Conservation (phyloP, 1,139 yeast genomes). For the Scheffersomyces insectosa region DNA sequence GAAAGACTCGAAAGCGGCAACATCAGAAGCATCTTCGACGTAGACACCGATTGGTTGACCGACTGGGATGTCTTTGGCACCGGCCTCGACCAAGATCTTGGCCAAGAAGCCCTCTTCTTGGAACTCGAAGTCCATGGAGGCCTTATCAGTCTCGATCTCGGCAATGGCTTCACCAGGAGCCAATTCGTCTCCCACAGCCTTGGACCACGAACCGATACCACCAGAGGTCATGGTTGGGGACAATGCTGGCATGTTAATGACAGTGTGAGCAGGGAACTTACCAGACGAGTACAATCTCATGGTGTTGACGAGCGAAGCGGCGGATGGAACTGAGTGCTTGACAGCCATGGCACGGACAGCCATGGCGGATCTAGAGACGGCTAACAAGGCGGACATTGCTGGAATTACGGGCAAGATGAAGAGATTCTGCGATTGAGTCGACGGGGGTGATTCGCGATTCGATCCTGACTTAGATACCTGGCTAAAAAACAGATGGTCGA, state of each 20-base stretch:
- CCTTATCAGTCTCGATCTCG: slow-evolving; percentile 98
- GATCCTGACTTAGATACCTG: too few relatives aligned
- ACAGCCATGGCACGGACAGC: slow-evolving; percentile 22
- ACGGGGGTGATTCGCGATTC: too few relatives aligned
- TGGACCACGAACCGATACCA: slow-evolving; percentile 84
- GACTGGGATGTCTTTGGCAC: slow-evolving; percentile 87
- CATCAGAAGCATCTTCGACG: slow-evolving; percentile 85
- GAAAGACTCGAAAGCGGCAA: slow-evolving; percentile 83
- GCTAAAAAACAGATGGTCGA: too few relatives aligned
- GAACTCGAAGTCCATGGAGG: slow-evolving; percentile 98
- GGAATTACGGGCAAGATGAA: too few relatives aligned
- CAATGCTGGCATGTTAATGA: slow-evolving; percentile 86
- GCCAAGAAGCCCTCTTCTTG: slow-evolving; percentile 98
- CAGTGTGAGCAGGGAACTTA: slow-evolving; percentile 65
- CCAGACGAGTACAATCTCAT: slow-evolving; percentile 44
- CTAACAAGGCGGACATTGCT: slow-evolving; percentile 35
- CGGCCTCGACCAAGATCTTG: slow-evolving; percentile 81
- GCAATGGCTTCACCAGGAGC: slow-evolving; percentile 92
- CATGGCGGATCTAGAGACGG: slow-evolving; percentile 27
- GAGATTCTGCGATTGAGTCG: too few relatives aligned
- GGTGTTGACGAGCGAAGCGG: slow-evolving; percentile 14
- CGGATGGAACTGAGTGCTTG: slow-evolving; percentile 8
- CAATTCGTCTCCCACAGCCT: slow-evolving; percentile 83
- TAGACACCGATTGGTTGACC: slow-evolving; percentile 96
- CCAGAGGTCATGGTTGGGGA: slow-evolving; percentile 99